phyloP scores from a whole-genome alignment of 2,329 filamentous ascomycete genomes.

The Trichoderma breve region DNA sequence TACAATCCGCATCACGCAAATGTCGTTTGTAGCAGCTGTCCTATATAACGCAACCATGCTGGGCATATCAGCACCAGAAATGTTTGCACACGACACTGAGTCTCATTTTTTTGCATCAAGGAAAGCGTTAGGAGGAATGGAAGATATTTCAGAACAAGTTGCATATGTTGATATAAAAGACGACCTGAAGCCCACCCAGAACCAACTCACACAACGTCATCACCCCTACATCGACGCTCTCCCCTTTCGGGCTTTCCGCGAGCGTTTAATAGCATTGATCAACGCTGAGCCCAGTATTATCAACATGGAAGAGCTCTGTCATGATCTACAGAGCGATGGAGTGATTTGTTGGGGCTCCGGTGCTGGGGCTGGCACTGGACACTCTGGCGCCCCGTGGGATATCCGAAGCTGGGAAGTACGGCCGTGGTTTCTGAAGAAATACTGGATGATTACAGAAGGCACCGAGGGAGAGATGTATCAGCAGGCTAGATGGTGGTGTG shows the following conservation, averaged over 20 bases:
- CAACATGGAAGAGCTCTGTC: constrained; percentile 32
- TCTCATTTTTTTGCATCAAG: background rate
- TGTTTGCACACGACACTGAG: background rate
- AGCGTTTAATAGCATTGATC: constrained; percentile 28
- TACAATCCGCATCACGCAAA: constrained; percentile 8
- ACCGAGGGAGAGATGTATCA: constrained; percentile 31
- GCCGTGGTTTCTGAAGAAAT: constrained; percentile 31
- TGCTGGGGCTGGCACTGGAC: constrained; percentile 27
- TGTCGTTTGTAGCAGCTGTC: constrained; percentile 14
- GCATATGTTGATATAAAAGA: constrained; percentile 26
- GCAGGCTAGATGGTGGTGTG: constrained; percentile 31
- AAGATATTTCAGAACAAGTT: constrained; percentile 14
- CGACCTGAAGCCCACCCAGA: constrained; percentile 29
- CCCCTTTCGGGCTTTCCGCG: constrained; percentile 29
- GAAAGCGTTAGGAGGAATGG: background rate
- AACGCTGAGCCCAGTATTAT: constrained; percentile 18
- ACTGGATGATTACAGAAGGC: constrained; percentile 30
- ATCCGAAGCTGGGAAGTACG: constrained; percentile 32
- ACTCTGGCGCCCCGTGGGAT: constrained; percentile 30
- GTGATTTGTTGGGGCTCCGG: constrained; percentile 31
- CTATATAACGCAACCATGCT: constrained; percentile 27
- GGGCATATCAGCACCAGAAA: constrained; percentile 20
- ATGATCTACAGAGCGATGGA: constrained; percentile 29
- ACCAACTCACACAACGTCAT: constrained; percentile 27
- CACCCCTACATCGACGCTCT: constrained; percentile 31